phyloP scores from a whole-genome alignment of 164 flowering plant species.

The Aristolochia californica region DNA sequence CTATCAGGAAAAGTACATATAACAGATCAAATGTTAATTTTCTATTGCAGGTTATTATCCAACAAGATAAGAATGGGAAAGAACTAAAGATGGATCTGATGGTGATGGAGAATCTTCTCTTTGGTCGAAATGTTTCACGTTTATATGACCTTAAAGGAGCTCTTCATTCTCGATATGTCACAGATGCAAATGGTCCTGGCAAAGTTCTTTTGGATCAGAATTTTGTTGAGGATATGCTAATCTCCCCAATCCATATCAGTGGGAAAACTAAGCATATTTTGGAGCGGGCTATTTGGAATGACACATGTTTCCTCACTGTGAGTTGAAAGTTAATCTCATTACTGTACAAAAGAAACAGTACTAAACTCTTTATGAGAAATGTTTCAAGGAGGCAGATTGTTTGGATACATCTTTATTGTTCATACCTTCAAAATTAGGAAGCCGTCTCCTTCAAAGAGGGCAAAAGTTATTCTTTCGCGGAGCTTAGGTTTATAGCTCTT shows the following conservation, averaged over 20 bases:
- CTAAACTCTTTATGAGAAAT: no score
- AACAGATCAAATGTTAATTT: no score
- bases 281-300: constrained; percentile 88
- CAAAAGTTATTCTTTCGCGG: no score
- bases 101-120: constrained; percentile 92
- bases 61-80: constrained; percentile 56
- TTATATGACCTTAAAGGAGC: constrained; percentile 96
- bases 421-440: no score
- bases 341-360: no score
- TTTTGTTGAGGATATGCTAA: constrained; percentile 72
- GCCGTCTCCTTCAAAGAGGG: no score
- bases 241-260: constrained; percentile 66
- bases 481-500: no score
- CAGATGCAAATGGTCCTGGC: constrained; percentile 39
- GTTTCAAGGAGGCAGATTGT: no score
- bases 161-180: constrained; percentile 51
- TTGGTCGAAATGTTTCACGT: constrained; percentile 49
- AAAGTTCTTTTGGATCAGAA: constrained; percentile 88
- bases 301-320: constrained; percentile 83
- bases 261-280: constrained; percentile 48
- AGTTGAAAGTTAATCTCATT: constrained; percentile 18
- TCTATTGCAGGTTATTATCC: constrained; percentile 46
- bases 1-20: no score
- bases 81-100: constrained; percentile 60
- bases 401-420: no score